A percentile compares a stretch with the other conserved stretches of the same genome.
These are phyloP conservation scores for Metschnikowia hibisci DNA, from an alignment of 805 yeast species.

Conservation along the genomic window DNA sequence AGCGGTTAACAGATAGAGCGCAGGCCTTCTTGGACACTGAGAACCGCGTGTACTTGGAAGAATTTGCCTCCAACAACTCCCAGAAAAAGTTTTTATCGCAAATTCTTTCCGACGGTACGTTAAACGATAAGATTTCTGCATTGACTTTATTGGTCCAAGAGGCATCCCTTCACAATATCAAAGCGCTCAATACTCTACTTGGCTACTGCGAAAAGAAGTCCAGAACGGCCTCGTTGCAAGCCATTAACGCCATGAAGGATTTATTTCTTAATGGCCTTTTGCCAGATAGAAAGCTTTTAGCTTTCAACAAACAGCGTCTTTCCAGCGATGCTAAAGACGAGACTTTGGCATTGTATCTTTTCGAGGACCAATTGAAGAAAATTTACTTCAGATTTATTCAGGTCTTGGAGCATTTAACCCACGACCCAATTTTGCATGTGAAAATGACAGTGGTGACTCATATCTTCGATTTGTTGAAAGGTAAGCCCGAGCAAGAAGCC, in stretches of 20 bases:
- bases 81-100: slow-evolving; percentile 87
- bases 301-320: slow-evolving; percentile 70
- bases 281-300: slow-evolving; percentile 77
- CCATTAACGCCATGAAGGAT: slow-evolving; percentile 87
- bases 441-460: slow-evolving; percentile 73
- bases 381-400: slow-evolving; percentile 72
- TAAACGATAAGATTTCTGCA: slow-evolving; percentile 92
- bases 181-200: slow-evolving; percentile 75
- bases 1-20: slow-evolving; percentile 62
- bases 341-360: slow-evolving; percentile 70
- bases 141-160: slow-evolving; percentile 89
- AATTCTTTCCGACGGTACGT: slow-evolving; percentile 86
- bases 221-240: slow-evolving; percentile 87
- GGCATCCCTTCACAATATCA: slow-evolving; percentile 85
- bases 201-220: slow-evolving; percentile 85
- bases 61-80: slow-evolving; percentile 69
- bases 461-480: slow-evolving; percentile 71
- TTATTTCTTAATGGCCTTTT: slow-evolving; percentile 76
- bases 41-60: slow-evolving; percentile 65
- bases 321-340: slow-evolving; percentile 38
- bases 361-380: slow-evolving; percentile 84
- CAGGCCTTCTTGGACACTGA: slow-evolving; percentile 63
- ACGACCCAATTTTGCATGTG: slow-evolving; percentile 87
- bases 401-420: slow-evolving; percentile 73
- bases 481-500: slow-evolving; percentile 96